Evolutionary conservation across 768 basidiomycete genomes (phyloP).

Genomic region (Pleurotus pulmonarius): DNA sequence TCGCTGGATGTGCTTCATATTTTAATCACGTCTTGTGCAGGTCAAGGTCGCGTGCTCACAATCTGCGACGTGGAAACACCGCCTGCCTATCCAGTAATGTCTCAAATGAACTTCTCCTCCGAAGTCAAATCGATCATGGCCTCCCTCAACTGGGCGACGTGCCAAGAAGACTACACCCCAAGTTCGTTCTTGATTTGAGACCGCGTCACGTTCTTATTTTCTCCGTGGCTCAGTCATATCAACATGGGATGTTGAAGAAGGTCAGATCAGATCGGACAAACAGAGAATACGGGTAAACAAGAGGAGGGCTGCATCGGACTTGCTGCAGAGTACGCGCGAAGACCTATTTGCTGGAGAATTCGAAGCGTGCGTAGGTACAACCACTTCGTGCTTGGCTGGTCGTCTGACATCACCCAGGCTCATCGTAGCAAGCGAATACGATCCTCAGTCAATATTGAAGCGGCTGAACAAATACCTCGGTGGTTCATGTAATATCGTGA

Average conservation of each 20-base stretch:
- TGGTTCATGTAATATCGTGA: slow-evolving; percentile 83
- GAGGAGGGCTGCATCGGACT: slow-evolving; percentile 66
- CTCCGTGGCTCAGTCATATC: slow-evolving; percentile 41
- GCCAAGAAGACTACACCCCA: slow-evolving; percentile 71
- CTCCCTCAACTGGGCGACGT: slow-evolving; percentile 88
- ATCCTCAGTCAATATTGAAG: slow-evolving; percentile 77
- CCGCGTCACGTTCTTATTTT: no score
- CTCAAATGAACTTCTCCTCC: slow-evolving; percentile 81
- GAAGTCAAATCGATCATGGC: slow-evolving; percentile 49
- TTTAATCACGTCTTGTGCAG: slow-evolving; percentile 22
- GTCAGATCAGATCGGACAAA: slow-evolving; percentile 64
- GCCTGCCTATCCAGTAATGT: slow-evolving; percentile 82
- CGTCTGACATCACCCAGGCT: slow-evolving; percentile 41
- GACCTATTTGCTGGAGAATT: slow-evolving; percentile 87
- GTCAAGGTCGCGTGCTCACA: slow-evolving; percentile 75
- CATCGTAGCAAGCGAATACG: slow-evolving; percentile 80
- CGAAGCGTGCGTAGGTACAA: slow-evolving; percentile 59
- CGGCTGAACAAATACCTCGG: slow-evolving; percentile 71
- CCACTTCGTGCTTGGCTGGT: neutral
- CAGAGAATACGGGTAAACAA: slow-evolving; percentile 72
- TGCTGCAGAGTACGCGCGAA: slow-evolving; percentile 60
- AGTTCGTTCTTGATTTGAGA: slow-evolving; percentile 31
- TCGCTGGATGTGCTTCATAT: neutral
- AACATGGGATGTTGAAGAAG: slow-evolving; percentile 53
- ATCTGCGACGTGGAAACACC: slow-evolving; percentile 91